Evolutionary conservation across 805 yeast species (phyloP).

Genomic region (Tetrapisispora arboricola): DNA sequence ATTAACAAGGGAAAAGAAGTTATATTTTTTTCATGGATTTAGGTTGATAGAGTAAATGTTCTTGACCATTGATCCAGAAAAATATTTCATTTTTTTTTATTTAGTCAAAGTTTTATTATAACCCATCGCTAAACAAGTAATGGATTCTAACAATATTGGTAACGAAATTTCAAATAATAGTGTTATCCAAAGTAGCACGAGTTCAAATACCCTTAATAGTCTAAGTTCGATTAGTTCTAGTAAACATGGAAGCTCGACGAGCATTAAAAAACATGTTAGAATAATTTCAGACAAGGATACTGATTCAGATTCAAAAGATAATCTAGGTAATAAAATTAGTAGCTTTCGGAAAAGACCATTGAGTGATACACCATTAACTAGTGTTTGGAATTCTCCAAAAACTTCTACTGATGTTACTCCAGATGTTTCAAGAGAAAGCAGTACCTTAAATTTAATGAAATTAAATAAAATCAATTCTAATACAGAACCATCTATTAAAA

Average conservation of each 20-base stretch:
- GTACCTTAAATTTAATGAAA: slow-evolving; percentile 8
- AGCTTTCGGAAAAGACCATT: slow-evolving; percentile 62
- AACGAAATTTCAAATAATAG: background rate
- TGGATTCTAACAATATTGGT: background rate
- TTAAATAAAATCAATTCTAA: slow-evolving; percentile 3
- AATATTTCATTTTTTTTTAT: too few relatives aligned
- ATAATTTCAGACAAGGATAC: slow-evolving; percentile 6
- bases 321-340: slow-evolving; percentile 27
- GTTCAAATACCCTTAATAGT: background rate
- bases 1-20: background rate
- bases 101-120: too few relatives aligned
- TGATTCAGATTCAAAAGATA: slow-evolving; percentile 3
- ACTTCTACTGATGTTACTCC: slow-evolving; percentile 26
- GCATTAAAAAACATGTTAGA: slow-evolving; percentile 12
- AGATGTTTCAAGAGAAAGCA: slow-evolving; percentile 12
- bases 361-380: slow-evolving; percentile 63
- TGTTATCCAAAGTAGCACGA: background rate
- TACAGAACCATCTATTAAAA: slow-evolving; percentile 1
- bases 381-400: slow-evolving; percentile 46
- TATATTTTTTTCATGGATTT: too few relatives aligned
- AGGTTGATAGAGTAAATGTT: too few relatives aligned
- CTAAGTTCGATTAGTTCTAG: background rate
- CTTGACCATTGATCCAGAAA: too few relatives aligned
- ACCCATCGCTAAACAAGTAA: too few relatives aligned
- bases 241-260: background rate